Percentiles rank a stretch among this genome's conserved stretches.
phyloP scores from a whole-genome alignment of 805 yeast species.

The Ogataea trehaloabstinens region DNA sequence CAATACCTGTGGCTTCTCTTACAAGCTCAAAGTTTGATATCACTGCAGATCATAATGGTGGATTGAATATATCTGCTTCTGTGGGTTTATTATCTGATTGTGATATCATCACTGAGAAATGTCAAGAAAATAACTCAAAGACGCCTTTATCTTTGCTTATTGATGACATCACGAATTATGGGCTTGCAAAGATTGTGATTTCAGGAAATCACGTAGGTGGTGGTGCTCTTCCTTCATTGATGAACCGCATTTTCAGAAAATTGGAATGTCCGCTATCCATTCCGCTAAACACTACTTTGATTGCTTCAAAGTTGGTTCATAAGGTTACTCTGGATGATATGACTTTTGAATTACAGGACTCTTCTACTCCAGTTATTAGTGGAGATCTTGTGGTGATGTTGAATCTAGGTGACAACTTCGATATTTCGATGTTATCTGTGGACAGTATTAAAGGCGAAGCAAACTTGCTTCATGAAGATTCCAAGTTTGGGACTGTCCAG shows the following conservation, averaged over 20 bases:
- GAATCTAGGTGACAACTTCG: slow-evolving; percentile 11
- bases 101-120: slow-evolving; percentile 9
- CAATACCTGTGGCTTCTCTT: slow-evolving; percentile 29
- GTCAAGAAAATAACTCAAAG: slow-evolving; percentile 4
- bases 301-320: slow-evolving; percentile 25
- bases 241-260: slow-evolving; percentile 14
- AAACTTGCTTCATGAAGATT: slow-evolving; percentile 36
- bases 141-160: slow-evolving; percentile 20
- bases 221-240: slow-evolving; percentile 4
- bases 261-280: slow-evolving; percentile 16
- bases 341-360: slow-evolving; percentile 35
- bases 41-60: neutral
- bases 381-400: slow-evolving; percentile 38
- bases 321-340: slow-evolving; percentile 38
- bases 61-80: slow-evolving; percentile 13
- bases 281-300: slow-evolving; percentile 13
- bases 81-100: slow-evolving; percentile 9
- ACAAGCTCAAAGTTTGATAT: slow-evolving; percentile 15
- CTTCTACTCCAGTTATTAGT: slow-evolving; percentile 33
- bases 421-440: slow-evolving; percentile 22
- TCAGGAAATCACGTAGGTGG: slow-evolving; percentile 10
- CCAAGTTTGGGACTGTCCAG: slow-evolving; percentile 43
- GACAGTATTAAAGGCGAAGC: slow-evolving; percentile 41
- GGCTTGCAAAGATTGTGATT: slow-evolving; percentile 10
- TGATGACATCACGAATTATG: slow-evolving; percentile 8